Conservation (phyloP, 768 basidiomycete species). For the Lyophyllum semitale region DNA sequence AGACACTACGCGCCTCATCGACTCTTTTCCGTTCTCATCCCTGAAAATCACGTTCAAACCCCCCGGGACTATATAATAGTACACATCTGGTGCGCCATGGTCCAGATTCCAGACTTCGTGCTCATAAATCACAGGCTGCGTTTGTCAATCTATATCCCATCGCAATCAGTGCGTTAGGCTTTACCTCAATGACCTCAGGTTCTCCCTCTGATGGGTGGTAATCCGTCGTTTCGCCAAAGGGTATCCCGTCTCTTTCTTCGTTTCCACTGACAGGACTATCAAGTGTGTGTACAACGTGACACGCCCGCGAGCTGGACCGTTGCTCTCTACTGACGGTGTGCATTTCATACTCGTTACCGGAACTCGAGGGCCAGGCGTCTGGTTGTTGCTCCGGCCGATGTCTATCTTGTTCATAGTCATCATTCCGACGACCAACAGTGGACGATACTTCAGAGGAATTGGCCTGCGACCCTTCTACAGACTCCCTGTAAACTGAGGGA, state of each 20-base stretch:
- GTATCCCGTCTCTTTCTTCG: neutral
- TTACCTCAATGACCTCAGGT: constrained; percentile 22
- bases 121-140: constrained; percentile 22
- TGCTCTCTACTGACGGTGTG: neutral
- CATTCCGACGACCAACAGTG: neutral
- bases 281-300: neutral
- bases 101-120: constrained; percentile 23
- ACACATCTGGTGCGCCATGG: constrained; percentile 32
- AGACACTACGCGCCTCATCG: constrained; percentile 49
- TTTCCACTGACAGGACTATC: neutral
- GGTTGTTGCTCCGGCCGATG: neutral
- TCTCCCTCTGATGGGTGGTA: neutral
- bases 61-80: constrained; percentile 63
- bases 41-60: constrained; percentile 69
- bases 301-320: neutral
- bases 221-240: neutral
- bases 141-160: neutral
- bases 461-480: neutral
- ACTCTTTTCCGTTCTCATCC: constrained; percentile 64
- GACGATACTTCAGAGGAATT: neutral
- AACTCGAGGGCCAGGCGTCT: neutral
- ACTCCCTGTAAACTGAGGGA: neutral
- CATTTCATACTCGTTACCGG: neutral
- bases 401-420: neutral
- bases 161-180: neutral